Conservation (phyloP, 2,329 filamentous ascomycete species). For the Zarea fungicola region DNA sequence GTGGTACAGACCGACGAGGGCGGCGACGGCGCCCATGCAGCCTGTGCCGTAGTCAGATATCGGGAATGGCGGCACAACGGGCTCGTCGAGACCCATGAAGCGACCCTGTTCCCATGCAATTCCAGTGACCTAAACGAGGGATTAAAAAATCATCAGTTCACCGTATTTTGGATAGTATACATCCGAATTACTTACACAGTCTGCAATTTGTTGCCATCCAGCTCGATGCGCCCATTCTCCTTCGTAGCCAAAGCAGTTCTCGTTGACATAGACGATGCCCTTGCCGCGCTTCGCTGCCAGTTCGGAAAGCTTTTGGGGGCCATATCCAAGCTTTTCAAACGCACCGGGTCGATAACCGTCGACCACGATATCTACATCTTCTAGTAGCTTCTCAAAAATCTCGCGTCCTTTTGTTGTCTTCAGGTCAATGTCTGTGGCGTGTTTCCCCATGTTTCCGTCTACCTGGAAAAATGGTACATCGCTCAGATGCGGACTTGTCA, state of each 20-base stretch:
- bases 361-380: conserved; percentile 57
- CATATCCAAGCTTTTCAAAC: conserved; percentile 59
- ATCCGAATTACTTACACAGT: conserved; percentile 46
- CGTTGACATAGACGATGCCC: conserved; percentile 63
- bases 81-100: conserved; percentile 57
- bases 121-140: conserved; percentile 38
- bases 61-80: conserved; percentile 60
- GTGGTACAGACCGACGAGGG: conserved; percentile 57
- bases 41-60: conserved; percentile 66
- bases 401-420: conserved; percentile 48
- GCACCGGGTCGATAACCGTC: conserved; percentile 67
- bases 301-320: conserved; percentile 47
- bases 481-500: conserved; percentile 62
- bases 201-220: conserved; percentile 70
- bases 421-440: conserved; percentile 58
- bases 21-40: conserved; percentile 64
- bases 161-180: not conserved
- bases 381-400: conserved; percentile 54
- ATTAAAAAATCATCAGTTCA: conserved; percentile 16
- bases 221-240: conserved; percentile 57
- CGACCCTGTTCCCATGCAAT: conserved; percentile 58
- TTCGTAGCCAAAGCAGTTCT: conserved; percentile 64
- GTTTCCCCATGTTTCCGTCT: conserved; percentile 68
- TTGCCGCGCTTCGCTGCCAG: conserved; percentile 50
- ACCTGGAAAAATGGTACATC: conserved; percentile 70